Percentiles rank a stretch among this genome's conserved stretches.
Evolutionary conservation across 345 rosid species (phyloP).

Genomic region (Lenwebbia sp.): DNA sequence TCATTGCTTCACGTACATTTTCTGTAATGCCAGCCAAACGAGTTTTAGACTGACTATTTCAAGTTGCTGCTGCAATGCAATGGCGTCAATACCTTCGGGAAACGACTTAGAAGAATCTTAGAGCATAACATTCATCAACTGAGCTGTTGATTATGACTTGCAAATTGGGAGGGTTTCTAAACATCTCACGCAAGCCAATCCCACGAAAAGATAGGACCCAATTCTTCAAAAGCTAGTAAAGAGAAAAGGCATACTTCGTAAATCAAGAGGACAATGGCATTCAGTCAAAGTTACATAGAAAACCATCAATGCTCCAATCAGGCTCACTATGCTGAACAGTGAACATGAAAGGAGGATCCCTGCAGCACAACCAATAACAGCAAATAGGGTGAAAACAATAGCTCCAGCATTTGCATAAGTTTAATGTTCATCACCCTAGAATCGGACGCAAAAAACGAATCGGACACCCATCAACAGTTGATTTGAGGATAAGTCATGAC

Average conservation of each 20-base stretch:
- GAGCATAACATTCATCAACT: too few relatives aligned
- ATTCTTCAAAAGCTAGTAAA: background rate
- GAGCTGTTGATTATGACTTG: too few relatives aligned
- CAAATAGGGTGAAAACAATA: background rate
- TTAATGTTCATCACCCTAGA: too few relatives aligned
- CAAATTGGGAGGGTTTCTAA: background rate
- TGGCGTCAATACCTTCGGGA: background rate
- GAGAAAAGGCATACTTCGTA: background rate
- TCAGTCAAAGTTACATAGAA: background rate
- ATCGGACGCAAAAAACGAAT: too few relatives aligned
- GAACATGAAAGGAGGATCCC: background rate
- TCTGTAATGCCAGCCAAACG: too few relatives aligned
- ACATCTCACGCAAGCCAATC: background rate
- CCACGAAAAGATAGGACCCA: too few relatives aligned
- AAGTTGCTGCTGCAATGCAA: background rate
- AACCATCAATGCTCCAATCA: background rate
- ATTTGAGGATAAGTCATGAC: too few relatives aligned
- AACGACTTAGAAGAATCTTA: background rate
- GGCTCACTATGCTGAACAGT: background rate
- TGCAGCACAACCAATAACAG: background rate
- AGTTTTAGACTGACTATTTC: background rate
- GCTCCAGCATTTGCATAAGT: too few relatives aligned
- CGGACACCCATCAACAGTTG: too few relatives aligned
- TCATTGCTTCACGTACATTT: too few relatives aligned
- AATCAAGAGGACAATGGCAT: background rate